These are phyloP conservation scores for Microcyclospora pomicola DNA, from an alignment of 2,329 filamentous ascomycete species.

Conservation along the genomic window DNA sequence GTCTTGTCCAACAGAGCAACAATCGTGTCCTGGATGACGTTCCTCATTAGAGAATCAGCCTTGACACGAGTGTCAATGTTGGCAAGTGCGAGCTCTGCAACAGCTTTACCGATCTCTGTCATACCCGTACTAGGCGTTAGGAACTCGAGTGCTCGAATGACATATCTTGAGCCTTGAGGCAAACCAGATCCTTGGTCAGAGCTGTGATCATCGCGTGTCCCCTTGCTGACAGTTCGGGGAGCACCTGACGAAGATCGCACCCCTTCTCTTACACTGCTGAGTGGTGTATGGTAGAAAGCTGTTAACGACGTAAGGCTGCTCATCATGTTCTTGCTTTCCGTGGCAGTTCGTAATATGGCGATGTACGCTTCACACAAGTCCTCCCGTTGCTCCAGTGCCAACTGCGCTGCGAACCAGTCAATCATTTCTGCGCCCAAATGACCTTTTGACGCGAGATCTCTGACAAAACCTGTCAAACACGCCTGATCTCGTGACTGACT, in stretches of 20 bases:
- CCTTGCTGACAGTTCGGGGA: background rate
- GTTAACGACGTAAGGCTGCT: background rate
- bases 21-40: slow-evolving; percentile 12
- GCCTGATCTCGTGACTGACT: slow-evolving; percentile 23
- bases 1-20: slow-evolving; percentile 9
- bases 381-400: slow-evolving; percentile 19
- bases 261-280: background rate
- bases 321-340: background rate
- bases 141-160: slow-evolving; percentile 40
- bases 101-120: slow-evolving; percentile 2
- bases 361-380: slow-evolving; percentile 25
- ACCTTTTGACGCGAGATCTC: slow-evolving; percentile 24
- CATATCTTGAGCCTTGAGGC: slow-evolving; percentile 27
- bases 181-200: background rate
- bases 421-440: slow-evolving; percentile 26
- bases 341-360: slow-evolving; percentile 10
- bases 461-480: slow-evolving; percentile 29
- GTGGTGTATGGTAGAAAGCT: slow-evolving; percentile 1
- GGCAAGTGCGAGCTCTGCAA: slow-evolving; percentile 15
- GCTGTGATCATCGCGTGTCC: too few relatives aligned
- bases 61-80: slow-evolving; percentile 16
- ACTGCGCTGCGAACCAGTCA: slow-evolving; percentile 30
- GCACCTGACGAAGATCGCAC: background rate
- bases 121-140: background rate
- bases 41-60: slow-evolving; percentile 6